Base-by-base conservation (phyloP, 306 rosid genomes). In the Oxytropis ochrocephala region DNA sequence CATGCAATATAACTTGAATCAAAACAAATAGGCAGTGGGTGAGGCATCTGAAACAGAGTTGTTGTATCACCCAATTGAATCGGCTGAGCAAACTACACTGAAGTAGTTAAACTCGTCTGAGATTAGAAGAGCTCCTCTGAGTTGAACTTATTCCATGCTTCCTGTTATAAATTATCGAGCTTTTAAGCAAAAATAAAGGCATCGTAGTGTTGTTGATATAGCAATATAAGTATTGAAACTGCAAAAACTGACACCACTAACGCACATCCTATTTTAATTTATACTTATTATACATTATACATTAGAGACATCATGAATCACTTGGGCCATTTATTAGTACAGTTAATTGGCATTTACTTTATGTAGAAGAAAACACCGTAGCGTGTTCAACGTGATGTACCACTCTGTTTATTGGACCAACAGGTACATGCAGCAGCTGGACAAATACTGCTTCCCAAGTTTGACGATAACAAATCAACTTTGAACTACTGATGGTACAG, bases 141-240 rank as follows among this genome's bases (percentile, higher is more conserved):
- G 82, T 91, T 91, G 68, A 95, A 87, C 81, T 95, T 95, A 83
- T 95, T 89, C 99, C 99, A 95, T 49, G 99, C 86, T 80, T 91
- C 96, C 97, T 95, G 86, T 75, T 47, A 78, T 17, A 59, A 75
- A 63, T 77, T 9, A 21, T 74, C 75, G 58, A 63, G 46, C 44
- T 60, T 75, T 69, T 17, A 56, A 61, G 69, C 60, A 53, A 65
- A 35, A 49, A 46, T 21, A 14, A 69, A 57, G 33, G 59, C 35
- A 58, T 17, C 24, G 9, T 11, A 80, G 33, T 14, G 27, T 29
- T 16, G 54, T 44, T 14, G 10, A 52, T 35, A 27, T 10, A 5
- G 39, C 9, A 73, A 73, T 33, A 51, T 42, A 50, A 52, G 3
- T 24, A 24, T 24, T 24, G 29, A 24, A 24, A 24, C 29, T 5